Evolutionary conservation across 768 basidiomycete genomes (phyloP), one percentile per base, ranked within the genome.

Genomic region (Boletus rubroflammeus): DNA sequence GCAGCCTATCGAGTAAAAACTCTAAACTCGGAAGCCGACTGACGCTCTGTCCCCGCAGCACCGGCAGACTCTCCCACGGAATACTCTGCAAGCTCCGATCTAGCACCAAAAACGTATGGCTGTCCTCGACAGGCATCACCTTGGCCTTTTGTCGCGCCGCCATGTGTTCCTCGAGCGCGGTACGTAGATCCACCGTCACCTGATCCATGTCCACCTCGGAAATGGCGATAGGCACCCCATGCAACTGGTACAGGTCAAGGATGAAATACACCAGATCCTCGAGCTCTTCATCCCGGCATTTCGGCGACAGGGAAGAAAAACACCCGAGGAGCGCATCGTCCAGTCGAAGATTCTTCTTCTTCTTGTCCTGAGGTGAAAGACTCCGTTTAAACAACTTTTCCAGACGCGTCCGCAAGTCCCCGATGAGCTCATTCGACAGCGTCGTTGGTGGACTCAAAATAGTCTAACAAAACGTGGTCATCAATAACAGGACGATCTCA

Each of bases 31-130:
- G 97, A 58, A 98, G 85, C n/a, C 97, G 86, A 66, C 91, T 94
- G 65, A 98, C 81, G 50, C 93, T 90, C 46, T 86, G 78, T 9
- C 88, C 91, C 39, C 91, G 80, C 11, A 98, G 73, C 39, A 86
- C 80, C 0, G 96, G 94, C 14, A 98, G 83, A 25, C 89, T 95
- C 72, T 98, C 97, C 96, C 96, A 98, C 2, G 97, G 95, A 51
- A 98, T 78, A 0, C 84, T 83, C 64, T 94, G 91, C 11, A 95
- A 74, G 54, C 90, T 85, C 72, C 90, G 91, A 71, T 98, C 97
- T 46, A 98, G 78, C 19, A 96, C 81, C 56, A 98, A 75, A 74
- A 98, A 96, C 34, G 85, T 70, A 65, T 98, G 96, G 39, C 83
- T 78, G 62, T 90, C 87, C 6, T 73, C 60, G 26, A 62, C 67